Evolutionary conservation across 2,329 filamentous ascomycete species (phyloP).

Genomic region (Aurifilum marmelostoma): DNA sequence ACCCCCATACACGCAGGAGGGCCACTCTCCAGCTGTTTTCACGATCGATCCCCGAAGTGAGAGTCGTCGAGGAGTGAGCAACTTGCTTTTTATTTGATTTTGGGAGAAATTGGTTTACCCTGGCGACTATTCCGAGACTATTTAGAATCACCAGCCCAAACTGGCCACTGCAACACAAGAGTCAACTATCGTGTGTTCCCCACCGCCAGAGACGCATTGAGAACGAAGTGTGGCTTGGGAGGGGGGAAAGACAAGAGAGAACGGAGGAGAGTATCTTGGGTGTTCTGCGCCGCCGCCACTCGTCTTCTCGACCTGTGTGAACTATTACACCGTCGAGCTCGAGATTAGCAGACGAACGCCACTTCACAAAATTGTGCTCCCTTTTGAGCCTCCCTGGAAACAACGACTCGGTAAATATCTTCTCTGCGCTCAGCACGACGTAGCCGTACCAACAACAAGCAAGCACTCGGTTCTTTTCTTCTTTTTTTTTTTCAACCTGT

Average conservation of each 20-base stretch:
- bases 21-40: neutral
- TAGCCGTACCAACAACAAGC: neutral
- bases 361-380: neutral
- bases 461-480: too few relatives aligned
- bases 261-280: neutral
- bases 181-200: neutral
- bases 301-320: constrained; percentile 1
- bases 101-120: neutral
- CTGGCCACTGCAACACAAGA: neutral
- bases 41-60: constrained; percentile 1
- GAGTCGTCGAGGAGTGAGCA: neutral
- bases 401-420: neutral
- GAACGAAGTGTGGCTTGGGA: neutral
- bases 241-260: neutral
- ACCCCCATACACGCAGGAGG: neutral
- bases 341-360: neutral
- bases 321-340: neutral
- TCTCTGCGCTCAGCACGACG: neutral
- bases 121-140: neutral
- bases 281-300: neutral
- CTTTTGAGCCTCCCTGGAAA: neutral
- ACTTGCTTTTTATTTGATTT: too few relatives aligned
- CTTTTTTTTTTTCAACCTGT: too few relatives aligned
- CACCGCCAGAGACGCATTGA: neutral
- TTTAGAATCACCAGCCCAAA: neutral